These are phyloP conservation scores for Suillus occidentalis DNA, from an alignment of 768 basidiomycete genomes.

Conservation along the genomic window DNA sequence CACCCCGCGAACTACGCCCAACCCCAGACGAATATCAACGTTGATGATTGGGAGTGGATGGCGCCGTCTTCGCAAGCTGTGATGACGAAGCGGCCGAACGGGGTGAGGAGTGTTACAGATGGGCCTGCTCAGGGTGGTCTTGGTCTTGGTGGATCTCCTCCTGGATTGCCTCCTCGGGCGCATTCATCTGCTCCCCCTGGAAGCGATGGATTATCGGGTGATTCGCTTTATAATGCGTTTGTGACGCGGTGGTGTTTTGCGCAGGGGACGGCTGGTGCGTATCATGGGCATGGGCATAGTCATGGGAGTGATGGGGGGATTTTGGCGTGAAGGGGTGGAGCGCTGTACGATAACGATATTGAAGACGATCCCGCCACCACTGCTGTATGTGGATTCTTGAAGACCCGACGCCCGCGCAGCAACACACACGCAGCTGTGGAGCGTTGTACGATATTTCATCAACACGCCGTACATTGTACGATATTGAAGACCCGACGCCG, in stretches of 20 bases:
- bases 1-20: conserved; percentile 20
- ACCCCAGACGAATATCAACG: conserved; percentile 11
- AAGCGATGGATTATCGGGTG: conserved; percentile 18
- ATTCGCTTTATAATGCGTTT: conserved; percentile 55
- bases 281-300: conserved; percentile 1
- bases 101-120: conserved; percentile 14
- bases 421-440: too few species aligned
- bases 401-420: too few species aligned
- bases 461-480: too few species aligned
- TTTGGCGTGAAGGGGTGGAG: conserved; percentile 15
- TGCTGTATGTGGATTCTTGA: too few species aligned
- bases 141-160: too few species aligned
- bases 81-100: neutral
- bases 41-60: conserved; percentile 28
- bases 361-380: too few species aligned
- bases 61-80: neutral
- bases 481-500: too few species aligned
- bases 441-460: too few species aligned
- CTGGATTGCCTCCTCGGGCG: neutral
- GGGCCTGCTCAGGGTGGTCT: too few species aligned
- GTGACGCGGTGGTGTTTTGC: conserved; percentile 72
- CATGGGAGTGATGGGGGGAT: conserved; percentile 9
- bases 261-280: conserved; percentile 34
- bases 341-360: too few species aligned
- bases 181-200: conserved; percentile 7